Evolutionary conservation across 768 basidiomycete genomes (phyloP).

Genomic region (Dentipellis fragilis): DNA sequence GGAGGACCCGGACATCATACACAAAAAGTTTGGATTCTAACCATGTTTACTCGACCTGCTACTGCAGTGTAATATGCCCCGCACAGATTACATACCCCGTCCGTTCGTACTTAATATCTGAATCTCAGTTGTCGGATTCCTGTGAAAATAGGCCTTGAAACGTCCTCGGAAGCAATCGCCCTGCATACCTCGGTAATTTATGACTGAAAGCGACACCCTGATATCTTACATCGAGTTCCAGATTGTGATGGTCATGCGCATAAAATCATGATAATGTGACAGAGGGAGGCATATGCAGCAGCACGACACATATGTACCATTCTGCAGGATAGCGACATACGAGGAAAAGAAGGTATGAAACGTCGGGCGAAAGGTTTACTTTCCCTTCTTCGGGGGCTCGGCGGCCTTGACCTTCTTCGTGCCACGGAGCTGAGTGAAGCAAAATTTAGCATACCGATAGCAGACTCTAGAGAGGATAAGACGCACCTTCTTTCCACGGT

Average conservation of each 20-base stretch:
- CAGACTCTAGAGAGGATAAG: constrained; percentile 7
- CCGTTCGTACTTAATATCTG: neutral
- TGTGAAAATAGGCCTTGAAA: too few relatives aligned
- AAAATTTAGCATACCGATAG: neutral
- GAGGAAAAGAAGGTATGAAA: constrained; percentile 19
- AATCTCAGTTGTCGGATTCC: too few relatives aligned
- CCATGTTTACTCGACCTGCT: neutral
- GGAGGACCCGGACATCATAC: constrained; percentile 97
- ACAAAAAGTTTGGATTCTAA: constrained; percentile 86
- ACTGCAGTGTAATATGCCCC: constrained; percentile 8
- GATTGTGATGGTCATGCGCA: constrained; percentile 18
- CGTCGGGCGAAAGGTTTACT: constrained; percentile 41
- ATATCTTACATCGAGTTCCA: too few relatives aligned
- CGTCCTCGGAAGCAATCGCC: too few relatives aligned
- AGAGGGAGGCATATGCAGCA: constrained; percentile 25
- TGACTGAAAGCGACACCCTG: too few relatives aligned
- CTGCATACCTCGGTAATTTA: too few relatives aligned
- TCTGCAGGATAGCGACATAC: constrained; percentile 25
- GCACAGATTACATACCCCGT: neutral
- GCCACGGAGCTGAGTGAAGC: constrained; percentile 67
- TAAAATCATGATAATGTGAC: constrained; percentile 21
- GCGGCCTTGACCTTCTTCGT: constrained; percentile 93
- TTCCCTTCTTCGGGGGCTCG: constrained; percentile 87
- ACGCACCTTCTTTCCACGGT: constrained; percentile 95
- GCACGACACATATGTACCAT: constrained; percentile 28